Evolutionary conservation across 2,329 filamentous ascomycete genomes (phyloP).

Genomic region (Arthroderma uncinatum): DNA sequence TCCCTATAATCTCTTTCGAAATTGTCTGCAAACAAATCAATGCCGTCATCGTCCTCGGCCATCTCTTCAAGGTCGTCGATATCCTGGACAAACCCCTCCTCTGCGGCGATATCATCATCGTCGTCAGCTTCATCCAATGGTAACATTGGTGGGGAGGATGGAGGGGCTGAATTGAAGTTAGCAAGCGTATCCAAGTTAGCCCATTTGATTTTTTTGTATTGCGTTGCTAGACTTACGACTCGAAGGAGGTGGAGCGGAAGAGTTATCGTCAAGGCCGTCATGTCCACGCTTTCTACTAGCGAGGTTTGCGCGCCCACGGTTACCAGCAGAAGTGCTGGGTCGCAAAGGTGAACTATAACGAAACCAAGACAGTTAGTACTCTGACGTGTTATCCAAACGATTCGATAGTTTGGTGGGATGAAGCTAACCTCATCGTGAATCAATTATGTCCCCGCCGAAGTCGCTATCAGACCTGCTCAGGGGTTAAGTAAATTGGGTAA

Average conservation of each 20-base stretch:
- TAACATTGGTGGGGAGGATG: slow-evolving; percentile 51
- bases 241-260: slow-evolving; percentile 50
- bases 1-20: slow-evolving; percentile 52
- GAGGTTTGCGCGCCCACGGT: slow-evolving; percentile 52
- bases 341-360: slow-evolving; percentile 64
- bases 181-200: slow-evolving; percentile 15
- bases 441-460: background rate
- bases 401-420: background rate
- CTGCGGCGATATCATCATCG: slow-evolving; percentile 36
- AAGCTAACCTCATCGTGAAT: slow-evolving; percentile 6
- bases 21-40: slow-evolving; percentile 57
- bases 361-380: background rate
- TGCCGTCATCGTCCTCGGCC: slow-evolving; percentile 58
- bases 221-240: slow-evolving; percentile 43
- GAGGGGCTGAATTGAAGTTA: slow-evolving; percentile 28
- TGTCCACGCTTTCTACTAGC: slow-evolving; percentile 52
- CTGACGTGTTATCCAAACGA: background rate
- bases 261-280: slow-evolving; percentile 50
- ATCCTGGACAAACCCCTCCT: slow-evolving; percentile 50
- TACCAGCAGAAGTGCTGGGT: slow-evolving; percentile 69
- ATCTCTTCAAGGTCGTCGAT: slow-evolving; percentile 58
- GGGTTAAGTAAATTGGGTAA: background rate
- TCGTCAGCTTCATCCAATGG: slow-evolving; percentile 40
- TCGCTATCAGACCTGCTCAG: background rate
- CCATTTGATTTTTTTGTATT: background rate